Evolutionary conservation across 2,329 filamentous ascomycete genomes (phyloP).

Genomic region (Bipolaris gigantea): DNA sequence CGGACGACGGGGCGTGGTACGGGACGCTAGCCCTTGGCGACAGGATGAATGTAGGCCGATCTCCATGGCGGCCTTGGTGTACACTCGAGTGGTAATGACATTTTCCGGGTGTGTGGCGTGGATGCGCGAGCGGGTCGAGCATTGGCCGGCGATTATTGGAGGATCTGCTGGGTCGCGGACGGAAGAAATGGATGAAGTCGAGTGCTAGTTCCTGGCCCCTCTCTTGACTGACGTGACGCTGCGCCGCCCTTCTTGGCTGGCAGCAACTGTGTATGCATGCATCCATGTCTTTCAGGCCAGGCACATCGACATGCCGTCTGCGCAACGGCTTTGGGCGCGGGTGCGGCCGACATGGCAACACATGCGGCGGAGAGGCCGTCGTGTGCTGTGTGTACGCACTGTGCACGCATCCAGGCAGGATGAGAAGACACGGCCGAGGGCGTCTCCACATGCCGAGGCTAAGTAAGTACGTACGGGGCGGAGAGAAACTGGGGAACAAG

Average conservation of each 20-base stretch:
- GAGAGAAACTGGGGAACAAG: slow-evolving; percentile 6
- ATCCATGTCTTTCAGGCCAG: not conserved
- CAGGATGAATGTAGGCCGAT: slow-evolving; percentile 9
- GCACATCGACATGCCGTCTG: too few relatives aligned
- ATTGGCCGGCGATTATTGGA: slow-evolving; percentile 24
- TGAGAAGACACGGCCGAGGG: not conserved
- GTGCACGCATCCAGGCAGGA: too few relatives aligned
- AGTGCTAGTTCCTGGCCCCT: slow-evolving; percentile 14
- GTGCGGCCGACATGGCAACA: not conserved
- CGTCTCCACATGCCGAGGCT: slow-evolving; percentile 12
- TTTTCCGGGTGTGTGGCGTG: slow-evolving; percentile 6
- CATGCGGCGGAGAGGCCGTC: not conserved
- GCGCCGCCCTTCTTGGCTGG: slow-evolving; percentile 1
- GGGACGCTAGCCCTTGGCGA: slow-evolving; percentile 13
- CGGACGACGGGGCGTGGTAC: slow-evolving; percentile 2
- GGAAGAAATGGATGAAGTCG: slow-evolving; percentile 23
- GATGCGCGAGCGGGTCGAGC: slow-evolving; percentile 2
- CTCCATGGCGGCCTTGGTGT: slow-evolving; percentile 1
- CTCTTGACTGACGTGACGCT: slow-evolving; percentile 11
- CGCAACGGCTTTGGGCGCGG: too few relatives aligned
- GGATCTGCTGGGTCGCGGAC: slow-evolving; percentile 20
- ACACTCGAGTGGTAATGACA: slow-evolving; percentile 3
- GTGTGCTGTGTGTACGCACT: not conserved
- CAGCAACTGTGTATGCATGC: too few relatives aligned
- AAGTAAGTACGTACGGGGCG: not conserved